These are phyloP conservation scores for Blastobotrys ciferrii DNA, from an alignment of 1,139 yeast genomes.

Conservation along the genomic window DNA sequence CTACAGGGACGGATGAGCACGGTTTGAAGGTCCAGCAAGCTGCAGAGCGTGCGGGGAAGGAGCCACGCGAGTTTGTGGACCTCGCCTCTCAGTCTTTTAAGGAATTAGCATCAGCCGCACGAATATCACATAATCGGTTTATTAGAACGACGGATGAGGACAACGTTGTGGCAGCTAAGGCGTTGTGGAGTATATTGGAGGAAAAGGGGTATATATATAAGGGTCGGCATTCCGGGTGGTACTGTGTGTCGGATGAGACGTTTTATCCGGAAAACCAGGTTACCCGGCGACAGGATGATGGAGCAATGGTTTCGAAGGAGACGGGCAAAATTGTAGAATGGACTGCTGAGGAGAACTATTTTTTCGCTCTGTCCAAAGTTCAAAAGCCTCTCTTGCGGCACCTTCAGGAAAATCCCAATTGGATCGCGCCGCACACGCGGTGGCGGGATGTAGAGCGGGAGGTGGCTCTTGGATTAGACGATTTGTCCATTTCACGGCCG, in stretches of 20 bases:
- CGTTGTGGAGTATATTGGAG: constrained; percentile 64
- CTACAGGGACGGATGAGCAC: constrained; percentile 97
- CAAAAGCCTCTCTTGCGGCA: constrained; percentile 52
- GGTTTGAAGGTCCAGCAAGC: constrained; percentile 86
- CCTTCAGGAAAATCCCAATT: constrained; percentile 47
- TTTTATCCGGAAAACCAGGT: constrained; percentile 85
- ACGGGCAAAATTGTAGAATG: constrained; percentile 71
- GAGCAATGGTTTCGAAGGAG: constrained; percentile 62
- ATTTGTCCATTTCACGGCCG: constrained; percentile 85
- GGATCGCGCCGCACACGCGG: constrained; percentile 63
- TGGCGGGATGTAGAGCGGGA: constrained; percentile 58
- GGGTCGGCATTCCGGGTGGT: constrained; percentile 92
- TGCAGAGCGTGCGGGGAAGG: constrained; percentile 55
- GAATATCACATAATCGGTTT: constrained; percentile 68
- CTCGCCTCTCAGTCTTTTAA: constrained; percentile 62
- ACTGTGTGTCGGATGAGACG: constrained; percentile 90
- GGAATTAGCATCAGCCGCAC: constrained; percentile 53
- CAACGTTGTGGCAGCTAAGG: constrained; percentile 62
- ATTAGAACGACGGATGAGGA: constrained; percentile 88
- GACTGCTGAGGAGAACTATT: constrained; percentile 82
- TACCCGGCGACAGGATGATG: constrained; percentile 46
- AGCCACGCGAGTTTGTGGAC: constrained; percentile 73
- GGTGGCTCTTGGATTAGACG: constrained; percentile 51
- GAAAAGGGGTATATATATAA: constrained; percentile 69
- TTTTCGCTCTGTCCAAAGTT: constrained; percentile 68